A percentile compares a stretch with the other conserved stretches of the same genome.
Conservation (phyloP, 371 early-diverging fungal genomes). For the Cokeromyces recurvatus region DNA sequence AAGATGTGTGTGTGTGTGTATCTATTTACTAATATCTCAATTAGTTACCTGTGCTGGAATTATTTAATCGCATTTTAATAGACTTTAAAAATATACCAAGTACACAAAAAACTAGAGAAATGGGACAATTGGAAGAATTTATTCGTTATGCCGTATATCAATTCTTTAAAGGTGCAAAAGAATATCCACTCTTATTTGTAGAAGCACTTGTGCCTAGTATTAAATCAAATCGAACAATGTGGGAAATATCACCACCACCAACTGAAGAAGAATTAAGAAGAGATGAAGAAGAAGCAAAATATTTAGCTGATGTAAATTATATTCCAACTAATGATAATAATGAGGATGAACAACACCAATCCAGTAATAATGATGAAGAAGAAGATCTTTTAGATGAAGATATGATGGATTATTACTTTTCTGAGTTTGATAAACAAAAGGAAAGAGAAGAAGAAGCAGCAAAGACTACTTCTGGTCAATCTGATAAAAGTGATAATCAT, state of each 20-base stretch:
- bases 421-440: constrained; percentile 2
- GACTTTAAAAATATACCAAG: constrained; percentile 18
- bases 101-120: constrained; percentile 27
- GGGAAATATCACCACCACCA: constrained; percentile 2
- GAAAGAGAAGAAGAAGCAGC: background rate
- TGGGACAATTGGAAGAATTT: constrained; percentile 46
- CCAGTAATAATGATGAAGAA: background rate
- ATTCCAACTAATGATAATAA: background rate
- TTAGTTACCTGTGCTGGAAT: constrained; percentile 50
- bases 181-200: constrained; percentile 55
- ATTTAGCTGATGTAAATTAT: constrained; percentile 2
- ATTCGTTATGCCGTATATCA: constrained; percentile 47
- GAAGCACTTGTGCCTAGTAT: constrained; percentile 42
- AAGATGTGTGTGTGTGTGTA: too few relatives aligned
- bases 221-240: constrained; percentile 1
- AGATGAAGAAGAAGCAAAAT: background rate
- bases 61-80: constrained; percentile 57
- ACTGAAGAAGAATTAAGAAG: background rate
- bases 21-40: background rate
- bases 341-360: background rate
- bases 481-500: background rate
- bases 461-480: background rate
- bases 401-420: background rate
- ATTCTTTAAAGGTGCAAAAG: constrained; percentile 49
- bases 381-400: background rate